phyloP scores from a whole-genome alignment of 768 basidiomycete species.

The Melanogaster broomeanus region DNA sequence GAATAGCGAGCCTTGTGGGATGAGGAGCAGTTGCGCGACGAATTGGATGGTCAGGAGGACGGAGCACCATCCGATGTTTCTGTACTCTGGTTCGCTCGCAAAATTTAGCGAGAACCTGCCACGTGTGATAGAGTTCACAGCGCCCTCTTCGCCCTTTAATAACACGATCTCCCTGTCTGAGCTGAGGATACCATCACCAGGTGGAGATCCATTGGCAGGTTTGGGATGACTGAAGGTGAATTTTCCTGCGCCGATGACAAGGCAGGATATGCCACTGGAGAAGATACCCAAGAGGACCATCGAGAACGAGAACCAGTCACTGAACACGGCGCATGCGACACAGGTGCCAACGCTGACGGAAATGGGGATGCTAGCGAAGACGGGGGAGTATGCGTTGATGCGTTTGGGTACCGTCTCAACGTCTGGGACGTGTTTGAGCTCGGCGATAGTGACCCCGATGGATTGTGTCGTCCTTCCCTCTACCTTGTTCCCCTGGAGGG shows the following conservation, averaged over 20 bases:
- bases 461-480: constrained; percentile 10
- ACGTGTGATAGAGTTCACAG: constrained; percentile 30
- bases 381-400: not conserved
- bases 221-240: constrained; percentile 22
- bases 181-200: constrained; percentile 31
- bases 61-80: constrained; percentile 21
- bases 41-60: constrained; percentile 22
- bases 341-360: constrained; percentile 19
- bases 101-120: constrained; percentile 28
- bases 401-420: constrained; percentile 6
- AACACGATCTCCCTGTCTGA: constrained; percentile 21
- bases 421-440: constrained; percentile 8
- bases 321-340: constrained; percentile 13
- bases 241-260: constrained; percentile 24
- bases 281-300: constrained; percentile 33
- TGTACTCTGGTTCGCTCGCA: constrained; percentile 7
- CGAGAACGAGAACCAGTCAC: constrained; percentile 27
- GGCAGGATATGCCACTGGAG: constrained; percentile 29
- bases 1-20: constrained; percentile 27
- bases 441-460: constrained; percentile 7
- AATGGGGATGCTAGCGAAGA: constrained; percentile 23
- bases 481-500: constrained; percentile 8
- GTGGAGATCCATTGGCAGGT: constrained; percentile 25
- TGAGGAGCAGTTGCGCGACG: constrained; percentile 29
- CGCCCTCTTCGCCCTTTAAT: constrained; percentile 27